A percentile compares a stretch with the other conserved stretches of the same genome.
These are phyloP conservation scores for Lyophyllum shimeji DNA, from an alignment of 768 basidiomycete species.

Conservation along the genomic window DNA sequence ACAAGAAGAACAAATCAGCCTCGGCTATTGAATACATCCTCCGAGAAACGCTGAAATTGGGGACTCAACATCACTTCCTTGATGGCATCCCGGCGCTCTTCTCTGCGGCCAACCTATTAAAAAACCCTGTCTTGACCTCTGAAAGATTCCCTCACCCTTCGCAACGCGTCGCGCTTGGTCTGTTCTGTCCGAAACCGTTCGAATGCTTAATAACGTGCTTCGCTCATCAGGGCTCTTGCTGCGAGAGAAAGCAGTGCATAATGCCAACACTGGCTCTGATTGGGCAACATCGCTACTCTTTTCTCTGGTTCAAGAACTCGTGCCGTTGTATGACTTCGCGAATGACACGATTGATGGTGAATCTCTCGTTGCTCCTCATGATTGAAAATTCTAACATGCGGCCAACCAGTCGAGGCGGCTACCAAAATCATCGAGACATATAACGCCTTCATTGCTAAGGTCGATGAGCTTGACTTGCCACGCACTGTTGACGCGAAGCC, in stretches of 20 bases:
- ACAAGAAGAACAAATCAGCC: slow-evolving; percentile 62
- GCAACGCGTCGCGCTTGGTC: slow-evolving; percentile 62
- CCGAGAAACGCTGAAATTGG: slow-evolving; percentile 83
- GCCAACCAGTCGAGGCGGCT: slow-evolving; percentile 40
- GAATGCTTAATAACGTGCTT: neutral
- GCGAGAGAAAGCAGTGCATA: slow-evolving; percentile 66
- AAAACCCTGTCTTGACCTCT: slow-evolving; percentile 31
- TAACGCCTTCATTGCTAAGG: slow-evolving; percentile 57
- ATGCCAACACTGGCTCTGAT: slow-evolving; percentile 54
- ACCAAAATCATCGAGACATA: slow-evolving; percentile 57
- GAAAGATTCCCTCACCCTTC: slow-evolving; percentile 37
- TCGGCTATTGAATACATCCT: slow-evolving; percentile 69
- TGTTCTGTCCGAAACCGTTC: slow-evolving; percentile 17
- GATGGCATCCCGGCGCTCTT: slow-evolving; percentile 75
- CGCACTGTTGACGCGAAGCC: slow-evolving; percentile 66
- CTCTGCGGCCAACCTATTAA: slow-evolving; percentile 46
- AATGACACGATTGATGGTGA: slow-evolving; percentile 47
- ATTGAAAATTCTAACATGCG: neutral
- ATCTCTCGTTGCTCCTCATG: neutral
- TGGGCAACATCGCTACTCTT: slow-evolving; percentile 78
- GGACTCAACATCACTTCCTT: slow-evolving; percentile 71
- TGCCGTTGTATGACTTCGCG: slow-evolving; percentile 45
- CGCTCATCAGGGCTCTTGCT: slow-evolving; percentile 57
- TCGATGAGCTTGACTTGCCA: slow-evolving; percentile 64
- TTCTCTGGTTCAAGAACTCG: slow-evolving; percentile 71